These are phyloP conservation scores for Abelmoschus esculentus DNA, from an alignment of 345 rosid species.

Conservation along the genomic window DNA sequence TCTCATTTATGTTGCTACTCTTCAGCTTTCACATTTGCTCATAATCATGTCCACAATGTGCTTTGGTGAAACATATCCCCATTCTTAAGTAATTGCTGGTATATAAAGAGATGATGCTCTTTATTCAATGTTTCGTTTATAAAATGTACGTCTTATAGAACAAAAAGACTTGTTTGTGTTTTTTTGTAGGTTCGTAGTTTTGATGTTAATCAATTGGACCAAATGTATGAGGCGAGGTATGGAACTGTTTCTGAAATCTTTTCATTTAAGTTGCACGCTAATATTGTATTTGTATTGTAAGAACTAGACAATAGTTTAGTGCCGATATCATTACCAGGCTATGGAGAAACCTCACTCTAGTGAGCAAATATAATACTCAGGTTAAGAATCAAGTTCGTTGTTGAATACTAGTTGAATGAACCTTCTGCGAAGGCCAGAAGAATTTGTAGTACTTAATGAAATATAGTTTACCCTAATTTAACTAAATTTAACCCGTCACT, in stretches of 20 bases:
- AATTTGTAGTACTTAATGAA: background rate
- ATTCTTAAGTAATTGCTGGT: background rate
- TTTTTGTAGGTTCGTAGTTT: slow-evolving; percentile 69
- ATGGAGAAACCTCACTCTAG: background rate
- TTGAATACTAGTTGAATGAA: background rate
- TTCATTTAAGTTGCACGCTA: background rate
- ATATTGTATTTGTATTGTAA: background rate
- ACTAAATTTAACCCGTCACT: background rate
- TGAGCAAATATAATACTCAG: background rate
- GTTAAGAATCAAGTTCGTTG: background rate
- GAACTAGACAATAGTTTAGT: slow-evolving; percentile 1
- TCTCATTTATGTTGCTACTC: slow-evolving; percentile 10
- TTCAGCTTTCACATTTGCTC: slow-evolving; percentile 4
- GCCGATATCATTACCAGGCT: background rate
- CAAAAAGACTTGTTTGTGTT: slow-evolving; percentile 10
- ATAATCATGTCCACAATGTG: background rate
- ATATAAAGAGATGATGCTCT: slow-evolving; percentile 3
- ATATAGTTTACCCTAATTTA: too few relatives aligned
- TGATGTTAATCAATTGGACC: slow-evolving; percentile 61
- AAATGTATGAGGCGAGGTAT: slow-evolving; percentile 86
- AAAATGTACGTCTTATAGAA: background rate
- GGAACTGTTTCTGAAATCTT: background rate
- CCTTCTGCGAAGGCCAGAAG: background rate
- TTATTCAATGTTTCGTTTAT: background rate
- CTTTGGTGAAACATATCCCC: background rate